phyloP scores from a whole-genome alignment of 1,284 basidiomycete species.

The Papiliotrema laurentii region DNA sequence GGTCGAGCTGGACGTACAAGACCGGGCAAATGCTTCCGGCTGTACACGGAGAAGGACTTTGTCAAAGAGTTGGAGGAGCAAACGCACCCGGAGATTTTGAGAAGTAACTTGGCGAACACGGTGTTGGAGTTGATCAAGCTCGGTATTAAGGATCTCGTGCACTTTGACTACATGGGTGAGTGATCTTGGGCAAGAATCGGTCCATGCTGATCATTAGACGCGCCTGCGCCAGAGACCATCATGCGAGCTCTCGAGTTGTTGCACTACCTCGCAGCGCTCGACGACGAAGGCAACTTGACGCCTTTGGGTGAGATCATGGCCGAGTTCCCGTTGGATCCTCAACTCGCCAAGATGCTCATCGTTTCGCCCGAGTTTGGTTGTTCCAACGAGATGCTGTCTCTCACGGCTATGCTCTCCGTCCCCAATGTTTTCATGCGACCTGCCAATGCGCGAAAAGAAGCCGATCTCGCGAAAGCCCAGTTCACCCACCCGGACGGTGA shows the following conservation, averaged over 20 bases:
- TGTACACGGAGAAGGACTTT: constrained; percentile 98
- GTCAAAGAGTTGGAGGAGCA: constrained; percentile 93
- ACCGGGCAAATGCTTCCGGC: constrained; percentile 93
- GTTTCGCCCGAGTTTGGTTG: constrained; percentile 92
- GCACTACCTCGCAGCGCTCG: constrained; percentile 86
- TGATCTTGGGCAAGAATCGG: neutral
- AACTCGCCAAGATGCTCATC: constrained; percentile 93
- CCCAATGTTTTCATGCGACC: constrained; percentile 93
- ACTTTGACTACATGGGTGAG: constrained; percentile 81
- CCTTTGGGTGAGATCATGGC: constrained; percentile 88
- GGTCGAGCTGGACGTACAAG: constrained; percentile 94
- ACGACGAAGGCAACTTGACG: constrained; percentile 92
- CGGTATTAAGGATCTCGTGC: constrained; percentile 86
- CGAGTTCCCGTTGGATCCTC: constrained; percentile 95
- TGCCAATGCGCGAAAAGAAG: constrained; percentile 78
- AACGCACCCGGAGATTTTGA: constrained; percentile 91
- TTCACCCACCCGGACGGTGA: constrained; percentile 92
- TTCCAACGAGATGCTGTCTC: constrained; percentile 90
- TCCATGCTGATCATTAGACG: constrained; percentile 53
- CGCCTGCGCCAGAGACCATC: constrained; percentile 93
- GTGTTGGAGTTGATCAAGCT: constrained; percentile 93
- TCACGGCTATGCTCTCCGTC: constrained; percentile 94
- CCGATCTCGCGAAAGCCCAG: constrained; percentile 84
- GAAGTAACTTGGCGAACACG: constrained; percentile 88
- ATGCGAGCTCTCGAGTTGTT: constrained; percentile 96